Evolutionary conservation across 164 flowering plant species (phyloP), one percentile per base, ranked within the genome.

Genomic region (Aristolochia contorta): DNA sequence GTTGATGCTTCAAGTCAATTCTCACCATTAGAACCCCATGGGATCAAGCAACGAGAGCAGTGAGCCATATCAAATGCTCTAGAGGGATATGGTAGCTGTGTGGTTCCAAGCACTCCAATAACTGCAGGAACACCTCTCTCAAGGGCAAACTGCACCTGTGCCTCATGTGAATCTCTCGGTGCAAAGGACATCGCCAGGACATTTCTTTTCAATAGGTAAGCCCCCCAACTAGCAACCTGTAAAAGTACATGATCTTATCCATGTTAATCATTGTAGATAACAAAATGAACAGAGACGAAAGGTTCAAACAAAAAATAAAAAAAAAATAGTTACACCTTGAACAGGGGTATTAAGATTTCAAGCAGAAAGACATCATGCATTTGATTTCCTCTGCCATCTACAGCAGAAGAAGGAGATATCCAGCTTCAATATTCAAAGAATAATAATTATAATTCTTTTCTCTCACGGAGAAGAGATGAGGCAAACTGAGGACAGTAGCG

Each of bases 141-240:
- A 52, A 90, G 84, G 74, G 97, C 95, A 75, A 90, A 90, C 65
- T 90, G 97, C 56, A 90, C 92, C 65, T 90, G 95, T 46, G 97
- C 97, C 67, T 85, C 89, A 57, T 90, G 97, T 30, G 91, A 85
- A 55, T 90, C 97, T 75, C 95, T 84, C 46, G 95, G 97, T 21
- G 97, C 97, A 75, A 90, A 84, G 13, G 97, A 90, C 95, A 90
- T 90, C 14, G 93, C 86, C 56, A 87, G 66, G 16, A 87, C 97
- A 76, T 90, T 90, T 73, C 86, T 79, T 63, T 81, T 87, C 77
- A 79, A 72, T n/a, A 87, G 84, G 75, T 87, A 87, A 0, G 93
- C 97, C 30, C 95, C 97, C 91, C 86, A 90, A 67, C 97, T 90
- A 15, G 97, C 97, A 78, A 87, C 97, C 97, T 90, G 50, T 51